Base-by-base conservation (phyloP, 2,329 filamentous ascomycete species). In the Aschersonia sp. region DNA sequence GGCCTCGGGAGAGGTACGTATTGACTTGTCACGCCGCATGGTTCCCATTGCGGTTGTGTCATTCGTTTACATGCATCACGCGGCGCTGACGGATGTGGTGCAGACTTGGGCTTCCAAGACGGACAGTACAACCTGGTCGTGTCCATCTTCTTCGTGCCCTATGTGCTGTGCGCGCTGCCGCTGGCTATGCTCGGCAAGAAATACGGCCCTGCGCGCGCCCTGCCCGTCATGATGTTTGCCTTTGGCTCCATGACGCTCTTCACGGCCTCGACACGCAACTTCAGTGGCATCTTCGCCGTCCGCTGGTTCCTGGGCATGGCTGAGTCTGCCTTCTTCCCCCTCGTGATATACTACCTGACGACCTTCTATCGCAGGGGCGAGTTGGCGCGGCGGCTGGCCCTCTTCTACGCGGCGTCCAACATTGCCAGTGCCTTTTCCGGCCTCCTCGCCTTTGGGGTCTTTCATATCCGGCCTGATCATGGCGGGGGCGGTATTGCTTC, bases 391-490 rank as follows among this genome's bases (percentile, higher is more conserved):
- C 60, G 70, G 2, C 64, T 55, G 2, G 82, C 82, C 45, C 65
- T 87, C 52, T 88, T 88, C 67, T 89, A 89, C 55, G 85, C 84
- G 0, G 84, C 84, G 0, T 80, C 76, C 30, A 85, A 83, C 56
- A 84, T 89, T 50, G 84, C 85, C 29, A 80, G 77, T 45, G 69
- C 69, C n/a, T 72, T 72, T 43, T 68, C 66, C 43, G 70, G 69
- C 10, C 62, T 73, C 5, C 61, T 73, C 5, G 64, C 72, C 1
- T 74, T 69, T 52, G 72, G 66, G 40, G 65, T 72, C 20, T 72
- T 75, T 57, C 71, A 69, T 20, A 20, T 20, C 20, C 20, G 20
- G 20, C 20, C 20, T 20, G 45, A 72, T 74, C 56, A 52, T 62
- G 29, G 56, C 61, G n/a, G 54, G 30, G 55, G 61, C 20, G 54